phyloP scores from a whole-genome alignment of 768 basidiomycete genomes.

The Sistotremastrum niveocremeum region DNA sequence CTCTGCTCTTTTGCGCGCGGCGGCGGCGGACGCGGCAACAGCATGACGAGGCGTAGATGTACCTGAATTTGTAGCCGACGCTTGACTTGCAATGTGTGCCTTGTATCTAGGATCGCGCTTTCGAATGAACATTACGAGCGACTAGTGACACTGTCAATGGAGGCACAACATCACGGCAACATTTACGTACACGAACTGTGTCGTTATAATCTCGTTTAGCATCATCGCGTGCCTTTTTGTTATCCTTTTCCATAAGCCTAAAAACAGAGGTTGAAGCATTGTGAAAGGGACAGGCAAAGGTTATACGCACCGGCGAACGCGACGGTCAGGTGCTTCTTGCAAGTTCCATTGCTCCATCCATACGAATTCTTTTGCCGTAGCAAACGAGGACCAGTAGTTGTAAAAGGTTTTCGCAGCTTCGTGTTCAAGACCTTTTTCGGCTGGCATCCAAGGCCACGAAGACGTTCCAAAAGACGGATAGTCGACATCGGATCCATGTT shows the following conservation, averaged over 20 bases:
- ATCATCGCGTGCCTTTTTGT: conserved; percentile 82
- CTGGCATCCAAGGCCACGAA: conserved; percentile 53
- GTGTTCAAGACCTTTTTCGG: conserved; percentile 28
- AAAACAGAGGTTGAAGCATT: neutral
- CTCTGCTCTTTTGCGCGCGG: conserved; percentile 20
- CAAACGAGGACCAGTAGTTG: conserved; percentile 73
- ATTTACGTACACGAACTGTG: conserved; percentile 54
- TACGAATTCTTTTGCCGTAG: conserved; percentile 73
- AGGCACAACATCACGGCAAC: neutral
- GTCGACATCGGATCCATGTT: conserved; percentile 21
- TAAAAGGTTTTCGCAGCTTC: conserved; percentile 67
- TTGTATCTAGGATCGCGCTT: conserved; percentile 89
- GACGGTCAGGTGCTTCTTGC: conserved; percentile 75
- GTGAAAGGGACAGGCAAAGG: neutral
- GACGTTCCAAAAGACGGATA: conserved; percentile 80
- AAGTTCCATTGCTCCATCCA: conserved; percentile 83
- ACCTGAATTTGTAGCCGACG: conserved; percentile 23
- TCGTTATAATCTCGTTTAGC: conserved; percentile 88
- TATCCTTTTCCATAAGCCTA: conserved; percentile 91
- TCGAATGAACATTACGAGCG: conserved; percentile 58
- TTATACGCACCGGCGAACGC: conserved; percentile 50
- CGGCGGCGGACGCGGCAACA: conserved; percentile 8
- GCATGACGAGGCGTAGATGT: conserved; percentile 11
- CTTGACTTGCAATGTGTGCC: conserved; percentile 36
- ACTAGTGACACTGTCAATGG: conserved; percentile 26